Evolutionary conservation across 257 asterid genomes (phyloP).

Genomic region (Lithospermum erythrorhizon): DNA sequence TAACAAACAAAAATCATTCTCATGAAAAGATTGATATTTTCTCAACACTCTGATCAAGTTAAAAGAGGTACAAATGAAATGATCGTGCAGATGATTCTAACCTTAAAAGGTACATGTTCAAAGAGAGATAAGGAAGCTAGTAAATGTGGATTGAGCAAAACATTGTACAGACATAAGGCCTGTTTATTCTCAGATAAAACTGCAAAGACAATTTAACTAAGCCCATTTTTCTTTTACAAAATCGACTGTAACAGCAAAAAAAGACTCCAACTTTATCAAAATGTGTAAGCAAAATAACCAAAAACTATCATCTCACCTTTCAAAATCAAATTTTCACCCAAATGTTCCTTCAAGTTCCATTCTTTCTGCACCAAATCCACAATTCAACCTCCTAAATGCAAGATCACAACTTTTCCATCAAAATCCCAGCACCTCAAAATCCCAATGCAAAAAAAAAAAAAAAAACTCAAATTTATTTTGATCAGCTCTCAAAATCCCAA

Average conservation of each 20-base stretch:
- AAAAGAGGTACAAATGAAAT: no score
- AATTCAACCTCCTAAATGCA: constrained; percentile 6
- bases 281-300: constrained; percentile 2
- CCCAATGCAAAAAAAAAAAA: background rate
- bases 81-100: no score
- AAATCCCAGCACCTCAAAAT: constrained; percentile 6
- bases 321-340: constrained; percentile 4
- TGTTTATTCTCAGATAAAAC: background rate
- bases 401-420: constrained; percentile 11
- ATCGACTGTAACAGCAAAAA: background rate
- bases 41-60: no score
- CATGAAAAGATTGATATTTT: no score
- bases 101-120: no score
- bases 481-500: constrained; percentile 9
- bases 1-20: no score
- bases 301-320: constrained; percentile 19
- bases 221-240: constrained; percentile 5
- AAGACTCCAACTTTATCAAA: constrained; percentile 10
- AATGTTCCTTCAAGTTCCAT: constrained; percentile 3
- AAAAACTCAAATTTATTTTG: constrained; percentile 1
- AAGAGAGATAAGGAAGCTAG: no score
- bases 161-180: constrained; percentile 1
- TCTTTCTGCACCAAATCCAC: background rate
- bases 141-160: background rate
- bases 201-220: constrained; percentile 5